Evolutionary conservation across 345 rosid genomes (phyloP).

Genomic region (Isatis tinctoria): DNA sequence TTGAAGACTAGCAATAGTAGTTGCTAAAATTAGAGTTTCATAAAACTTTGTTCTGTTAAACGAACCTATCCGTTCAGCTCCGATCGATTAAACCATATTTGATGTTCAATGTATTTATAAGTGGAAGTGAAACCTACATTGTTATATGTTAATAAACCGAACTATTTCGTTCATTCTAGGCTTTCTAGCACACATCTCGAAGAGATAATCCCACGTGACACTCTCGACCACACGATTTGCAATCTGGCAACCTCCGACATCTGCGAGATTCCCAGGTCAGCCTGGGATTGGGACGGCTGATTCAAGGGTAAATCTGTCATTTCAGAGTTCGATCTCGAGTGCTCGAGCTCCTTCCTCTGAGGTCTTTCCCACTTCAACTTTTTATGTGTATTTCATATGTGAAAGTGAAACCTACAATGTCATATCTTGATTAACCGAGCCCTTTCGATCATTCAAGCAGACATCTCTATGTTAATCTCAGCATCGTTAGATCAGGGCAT

Average conservation of each 20-base stretch:
- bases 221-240: slow-evolving; percentile 25
- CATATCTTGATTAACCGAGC: too few relatives aligned
- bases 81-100: background rate
- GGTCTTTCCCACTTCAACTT: slow-evolving; percentile 52
- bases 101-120: background rate
- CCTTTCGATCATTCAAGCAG: too few relatives aligned
- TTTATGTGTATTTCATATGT: slow-evolving; percentile 29
- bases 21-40: background rate
- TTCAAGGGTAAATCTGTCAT: slow-evolving; percentile 35
- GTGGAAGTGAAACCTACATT: background rate
- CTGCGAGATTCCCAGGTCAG: slow-evolving; percentile 38
- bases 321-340: slow-evolving; percentile 54
- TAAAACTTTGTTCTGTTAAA: background rate
- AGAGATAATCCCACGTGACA: slow-evolving; percentile 61
- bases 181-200: too few relatives aligned
- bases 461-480: too few relatives aligned
- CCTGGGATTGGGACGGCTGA: slow-evolving; percentile 52
- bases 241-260: slow-evolving; percentile 22
- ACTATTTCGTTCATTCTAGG: too few relatives aligned
- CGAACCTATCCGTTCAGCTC: background rate
- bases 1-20: background rate
- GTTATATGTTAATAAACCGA: background rate
- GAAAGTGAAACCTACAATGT: background rate
- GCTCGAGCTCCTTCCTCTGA: slow-evolving; percentile 39
- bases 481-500: too few relatives aligned